A percentile compares a stretch with the other conserved stretches of the same genome.
Evolutionary conservation across 2,329 filamentous ascomycete species (phyloP).

Genomic region (Pseudogymnoascus sp.): DNA sequence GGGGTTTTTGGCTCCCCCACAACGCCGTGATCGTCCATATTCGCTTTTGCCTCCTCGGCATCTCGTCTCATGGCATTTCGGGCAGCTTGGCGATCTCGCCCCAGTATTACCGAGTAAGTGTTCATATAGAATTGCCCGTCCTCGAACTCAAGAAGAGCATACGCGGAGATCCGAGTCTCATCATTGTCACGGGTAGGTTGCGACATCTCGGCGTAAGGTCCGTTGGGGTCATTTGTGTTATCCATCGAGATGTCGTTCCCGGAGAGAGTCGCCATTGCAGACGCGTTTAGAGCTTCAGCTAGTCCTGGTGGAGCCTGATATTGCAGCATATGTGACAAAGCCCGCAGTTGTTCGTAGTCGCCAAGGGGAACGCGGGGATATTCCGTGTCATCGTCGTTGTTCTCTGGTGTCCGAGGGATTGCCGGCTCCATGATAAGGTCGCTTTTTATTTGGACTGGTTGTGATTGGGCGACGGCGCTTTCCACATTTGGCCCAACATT

Average conservation of each 20-base stretch:
- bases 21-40: constrained; percentile 43
- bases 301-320: constrained; percentile 2
- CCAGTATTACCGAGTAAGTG: constrained; percentile 64
- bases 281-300: background rate
- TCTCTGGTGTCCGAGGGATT: constrained; percentile 8
- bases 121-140: constrained; percentile 77
- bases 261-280: constrained; percentile 4
- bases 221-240: constrained; percentile 3
- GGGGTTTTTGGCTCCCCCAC: constrained; percentile 38
- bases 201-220: constrained; percentile 16
- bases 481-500: background rate
- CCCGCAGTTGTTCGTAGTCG: background rate
- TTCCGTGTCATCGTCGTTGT: constrained; percentile 2
- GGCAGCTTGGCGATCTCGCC: constrained; percentile 60
- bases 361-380: constrained; percentile 1
- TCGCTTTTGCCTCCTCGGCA: constrained; percentile 38
- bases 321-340: constrained; percentile 4
- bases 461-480: background rate
- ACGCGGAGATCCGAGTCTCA: constrained; percentile 34
- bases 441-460: background rate
- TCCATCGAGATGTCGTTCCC: constrained; percentile 12
- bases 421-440: constrained; percentile 8
- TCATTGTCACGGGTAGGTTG: constrained; percentile 14
- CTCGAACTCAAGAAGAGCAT: constrained; percentile 58
- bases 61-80: constrained; percentile 43